These are phyloP conservation scores for Entamoeba moshkovskii DNA, from an alignment of 208 protist species.

Conservation along the genomic window DNA sequence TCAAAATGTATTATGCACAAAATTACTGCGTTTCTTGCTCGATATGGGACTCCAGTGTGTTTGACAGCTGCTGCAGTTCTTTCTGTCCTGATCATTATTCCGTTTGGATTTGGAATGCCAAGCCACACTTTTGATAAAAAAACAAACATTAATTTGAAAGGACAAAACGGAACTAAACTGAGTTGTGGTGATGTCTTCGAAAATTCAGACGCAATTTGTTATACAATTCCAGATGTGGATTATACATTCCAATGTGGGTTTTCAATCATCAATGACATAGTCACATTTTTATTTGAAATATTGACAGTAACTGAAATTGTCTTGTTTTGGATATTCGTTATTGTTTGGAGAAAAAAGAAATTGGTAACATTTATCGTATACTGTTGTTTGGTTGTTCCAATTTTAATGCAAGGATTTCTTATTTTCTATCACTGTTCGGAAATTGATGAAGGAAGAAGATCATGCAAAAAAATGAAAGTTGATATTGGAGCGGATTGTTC, in stretches of 20 bases:
- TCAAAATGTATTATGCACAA: not conserved
- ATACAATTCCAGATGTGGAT: not conserved
- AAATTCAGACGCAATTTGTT: not conserved
- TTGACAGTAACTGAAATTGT: not conserved
- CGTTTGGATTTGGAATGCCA: not conserved
- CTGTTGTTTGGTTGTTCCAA: not conserved
- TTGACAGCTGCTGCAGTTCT: not conserved
- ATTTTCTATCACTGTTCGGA: not conserved
- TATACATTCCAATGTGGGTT: not conserved
- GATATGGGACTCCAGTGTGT: not conserved
- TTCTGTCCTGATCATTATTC: not conserved
- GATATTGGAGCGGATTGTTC: not conserved
- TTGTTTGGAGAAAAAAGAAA: not conserved
- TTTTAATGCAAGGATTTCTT: not conserved
- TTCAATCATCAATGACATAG: not conserved
- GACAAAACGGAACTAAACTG: not conserved
- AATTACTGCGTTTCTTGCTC: not conserved
- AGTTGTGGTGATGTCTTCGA: not conserved
- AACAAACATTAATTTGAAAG: not conserved
- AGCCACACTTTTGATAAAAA: not conserved
- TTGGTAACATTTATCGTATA: not conserved
- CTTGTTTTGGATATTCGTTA: not conserved
- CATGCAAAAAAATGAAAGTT: not conserved
- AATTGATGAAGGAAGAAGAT: not conserved
- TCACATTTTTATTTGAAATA: not conserved